Evolutionary conservation across 805 yeast species (phyloP), one percentile per base, ranked within the genome.

Genomic region (Candida morakotiae): DNA sequence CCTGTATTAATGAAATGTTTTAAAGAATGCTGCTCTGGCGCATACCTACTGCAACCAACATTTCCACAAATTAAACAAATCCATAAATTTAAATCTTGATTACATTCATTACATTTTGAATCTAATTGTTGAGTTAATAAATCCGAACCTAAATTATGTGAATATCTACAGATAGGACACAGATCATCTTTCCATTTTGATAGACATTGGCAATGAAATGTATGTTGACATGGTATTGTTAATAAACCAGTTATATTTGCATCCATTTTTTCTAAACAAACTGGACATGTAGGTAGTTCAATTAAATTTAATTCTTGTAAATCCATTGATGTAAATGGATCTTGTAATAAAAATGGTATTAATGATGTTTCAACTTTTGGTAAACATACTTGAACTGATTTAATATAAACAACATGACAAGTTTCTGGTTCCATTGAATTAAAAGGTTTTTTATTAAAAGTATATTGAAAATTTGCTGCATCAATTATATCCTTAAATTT

Each of bases 211-310:
- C 95, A 88, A 56, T 88, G 96, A 58, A 87, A 88, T 0, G 96
- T 86, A 55, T 88, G 97, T 54, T 87, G 96, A 45, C 96, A 89
- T 2, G 93, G 88, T 23, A 86, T 88, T 0, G 96, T 89, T 5
- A 87, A 62, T 9, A 88, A 65, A 0, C 97, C 97, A 0, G 95
- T 79, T 3, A 83, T 67, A 16, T 75, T 76, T 1, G 88, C 69
- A 53, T 88, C 97, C 82, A 88, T 80, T 42, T 94, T 67, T 49
- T 88, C 97, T 13, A 88, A 64, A 53, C 97, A 88, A 0, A 88
- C 96, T 0, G 96, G 96, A 52, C 97, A 88, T 0, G 93, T 84
- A 0, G 97, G 96, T 21, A 88, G 66, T 55, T 88, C 96, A 6
- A 71, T 48, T 40, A 34, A 19, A 35, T 37, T 30, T 23, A 10